These are phyloP conservation scores for Cucumis cinereus DNA, from an alignment of 306 rosid species.

Conservation along the genomic window DNA sequence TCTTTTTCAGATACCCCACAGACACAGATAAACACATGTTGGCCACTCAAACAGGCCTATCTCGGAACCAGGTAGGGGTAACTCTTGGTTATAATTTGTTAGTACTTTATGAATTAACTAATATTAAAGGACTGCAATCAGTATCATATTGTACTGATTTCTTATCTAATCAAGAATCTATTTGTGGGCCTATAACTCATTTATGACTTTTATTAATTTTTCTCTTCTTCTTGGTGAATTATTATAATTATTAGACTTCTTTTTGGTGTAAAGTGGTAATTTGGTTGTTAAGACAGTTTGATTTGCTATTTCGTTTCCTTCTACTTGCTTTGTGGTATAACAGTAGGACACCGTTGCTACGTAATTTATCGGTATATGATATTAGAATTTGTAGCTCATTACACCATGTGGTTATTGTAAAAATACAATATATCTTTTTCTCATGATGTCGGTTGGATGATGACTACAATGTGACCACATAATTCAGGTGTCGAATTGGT, in stretches of 20 bases:
- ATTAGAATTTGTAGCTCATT: neutral
- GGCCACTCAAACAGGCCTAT: slow-evolving; percentile 89
- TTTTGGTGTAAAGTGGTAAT: neutral
- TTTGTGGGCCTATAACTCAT: neutral
- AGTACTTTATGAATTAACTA: slow-evolving; percentile 1
- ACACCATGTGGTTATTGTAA: neutral
- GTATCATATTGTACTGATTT: neutral
- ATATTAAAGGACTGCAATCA: neutral
- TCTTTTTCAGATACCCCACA: slow-evolving; percentile 71
- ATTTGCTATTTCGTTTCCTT: neutral
- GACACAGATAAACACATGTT: slow-evolving; percentile 94
- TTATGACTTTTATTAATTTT: neutral
- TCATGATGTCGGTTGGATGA: neutral
- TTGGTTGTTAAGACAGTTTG: neutral
- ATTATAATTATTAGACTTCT: neutral
- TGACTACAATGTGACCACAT: neutral
- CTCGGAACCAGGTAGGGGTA: slow-evolving; percentile 83
- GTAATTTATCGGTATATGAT: neutral
- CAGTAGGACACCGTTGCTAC: neutral
- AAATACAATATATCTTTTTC: neutral
- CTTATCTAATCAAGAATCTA: neutral
- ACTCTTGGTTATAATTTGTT: slow-evolving; percentile 8
- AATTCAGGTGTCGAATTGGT: slow-evolving; percentile 85
- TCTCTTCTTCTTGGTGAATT: neutral
- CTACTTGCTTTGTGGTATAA: neutral